Evolutionary conservation across 2,329 filamentous ascomycete species (phyloP), one percentile per base, ranked within the genome.

Genomic region (Epichloe amarillans): DNA sequence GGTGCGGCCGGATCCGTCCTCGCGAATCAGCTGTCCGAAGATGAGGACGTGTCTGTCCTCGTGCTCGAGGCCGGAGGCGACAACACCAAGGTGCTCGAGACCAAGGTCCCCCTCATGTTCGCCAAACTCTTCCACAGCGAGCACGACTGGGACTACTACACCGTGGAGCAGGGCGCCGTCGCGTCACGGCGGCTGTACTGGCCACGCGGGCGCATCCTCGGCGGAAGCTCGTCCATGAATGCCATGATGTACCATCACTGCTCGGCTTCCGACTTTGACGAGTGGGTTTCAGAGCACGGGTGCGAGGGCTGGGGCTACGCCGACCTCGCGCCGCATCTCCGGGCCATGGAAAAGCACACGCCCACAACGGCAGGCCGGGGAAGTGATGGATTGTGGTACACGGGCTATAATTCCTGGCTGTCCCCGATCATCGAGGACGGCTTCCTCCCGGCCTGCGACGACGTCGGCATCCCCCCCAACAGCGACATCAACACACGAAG

Each of bases 1-100:
- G 62, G 62, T 3, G 56, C 57, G 1, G 60, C 62, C 0, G 62
- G 62, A 30, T 54, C 60, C n/a, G 61, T 64, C 12, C 56, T 65
- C 36, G 62, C 61, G 14, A 58, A 54, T 47, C 58, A 60, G 48
- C 58, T 63, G 11, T 61, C 59, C 14, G 57, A 62, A 40, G 57
- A 64, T 48, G 45, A 49, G 4, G 45, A 54, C 46, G 52, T 56
- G 19, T 52, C 52, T 11, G 56, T 57, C 17, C 52, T 58, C 14
- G 38, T 57, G 12, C 55, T 58, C 33, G 55, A 58, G 47, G 55
- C 56, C 8, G 51, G 51, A 8, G 55, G 55, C 38, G 52, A 52
- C 39, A 50, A 56, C 38, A 50, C 47, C 43, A 55, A 55, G 19
- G 50, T 56, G 12, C 47, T 57, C 36, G 55, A 53, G 49, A 39